These are phyloP conservation scores for Vanilla planifolia DNA, from an alignment of 106 monocot genomes.

Conservation along the genomic window DNA sequence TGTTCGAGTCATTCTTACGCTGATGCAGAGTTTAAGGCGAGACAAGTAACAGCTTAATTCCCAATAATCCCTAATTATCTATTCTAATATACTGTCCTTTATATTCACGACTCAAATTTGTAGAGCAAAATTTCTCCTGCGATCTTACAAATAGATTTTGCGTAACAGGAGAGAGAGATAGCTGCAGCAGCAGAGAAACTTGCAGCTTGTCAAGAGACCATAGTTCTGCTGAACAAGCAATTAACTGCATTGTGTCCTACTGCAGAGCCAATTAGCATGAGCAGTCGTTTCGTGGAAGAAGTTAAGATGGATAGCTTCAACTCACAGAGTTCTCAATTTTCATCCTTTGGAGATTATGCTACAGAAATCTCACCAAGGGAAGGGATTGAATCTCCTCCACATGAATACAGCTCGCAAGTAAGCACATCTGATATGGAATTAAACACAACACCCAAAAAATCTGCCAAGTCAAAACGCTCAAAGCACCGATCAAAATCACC, in stretches of 20 bases:
- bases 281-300: background rate
- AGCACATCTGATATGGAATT: slow-evolving; percentile 42
- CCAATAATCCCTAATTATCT: background rate
- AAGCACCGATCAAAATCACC: slow-evolving; percentile 41
- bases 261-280: slow-evolving; percentile 13
- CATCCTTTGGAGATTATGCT: no score
- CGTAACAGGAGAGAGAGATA: slow-evolving; percentile 71
- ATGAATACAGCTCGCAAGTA: slow-evolving; percentile 35
- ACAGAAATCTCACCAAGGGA: slow-evolving; percentile 1
- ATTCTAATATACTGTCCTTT: background rate
- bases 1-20: slow-evolving; percentile 22
- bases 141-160: no score
- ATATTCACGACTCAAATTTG: background rate
- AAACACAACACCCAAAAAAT: slow-evolving; percentile 26
- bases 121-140: background rate
- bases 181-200: slow-evolving; percentile 93
- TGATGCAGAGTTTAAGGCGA: slow-evolving; percentile 49
- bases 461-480: slow-evolving; percentile 32
- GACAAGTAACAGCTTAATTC: slow-evolving; percentile 30
- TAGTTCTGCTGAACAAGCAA: slow-evolving; percentile 74
- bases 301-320: background rate
- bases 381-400: slow-evolving; percentile 39
- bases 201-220: slow-evolving; percentile 91
- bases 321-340: no score
- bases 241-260: slow-evolving; percentile 58